These are phyloP conservation scores for Colletotrichum sp. DNA, from an alignment of 2,329 filamentous ascomycete species.

Conservation along the genomic window DNA sequence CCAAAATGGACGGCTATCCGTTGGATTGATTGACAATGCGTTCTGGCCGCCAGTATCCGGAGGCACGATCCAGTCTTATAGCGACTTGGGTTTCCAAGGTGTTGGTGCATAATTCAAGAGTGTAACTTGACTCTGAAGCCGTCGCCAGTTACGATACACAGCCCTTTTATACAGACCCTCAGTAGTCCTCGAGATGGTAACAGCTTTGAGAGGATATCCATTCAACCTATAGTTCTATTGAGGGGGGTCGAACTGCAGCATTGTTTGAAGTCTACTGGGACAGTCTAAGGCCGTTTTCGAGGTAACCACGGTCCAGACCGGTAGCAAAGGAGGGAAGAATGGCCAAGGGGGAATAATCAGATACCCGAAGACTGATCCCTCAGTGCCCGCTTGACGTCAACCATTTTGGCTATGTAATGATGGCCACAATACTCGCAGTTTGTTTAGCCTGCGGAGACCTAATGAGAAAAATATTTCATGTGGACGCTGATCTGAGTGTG, in stretches of 20 bases:
- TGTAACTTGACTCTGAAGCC: not conserved
- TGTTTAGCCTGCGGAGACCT: not conserved
- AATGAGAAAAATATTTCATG: not conserved
- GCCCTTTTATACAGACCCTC: not conserved
- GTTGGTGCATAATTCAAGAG: not conserved
- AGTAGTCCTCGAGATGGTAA: not conserved
- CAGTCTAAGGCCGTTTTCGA: not conserved
- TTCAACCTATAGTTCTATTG: not conserved
- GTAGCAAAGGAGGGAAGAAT: not conserved
- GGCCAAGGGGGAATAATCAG: not conserved
- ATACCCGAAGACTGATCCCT: not conserved
- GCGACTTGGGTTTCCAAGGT: not conserved
- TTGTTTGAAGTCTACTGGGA: not conserved
- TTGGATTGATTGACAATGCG: not conserved
- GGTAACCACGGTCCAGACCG: not conserved
- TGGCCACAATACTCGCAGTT: not conserved
- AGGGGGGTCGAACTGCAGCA: not conserved
- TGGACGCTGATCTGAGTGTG: not conserved
- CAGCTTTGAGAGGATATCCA: not conserved
- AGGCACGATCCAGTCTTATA: not conserved
- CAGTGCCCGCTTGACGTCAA: not conserved
- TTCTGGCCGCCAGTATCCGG: not conserved
- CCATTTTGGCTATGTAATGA: not conserved
- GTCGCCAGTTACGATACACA: not conserved
- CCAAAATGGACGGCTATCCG: not conserved